Evolutionary conservation across 1,139 yeast genomes (phyloP).

Genomic region (Hemisphaericaspora xylofermentans): DNA sequence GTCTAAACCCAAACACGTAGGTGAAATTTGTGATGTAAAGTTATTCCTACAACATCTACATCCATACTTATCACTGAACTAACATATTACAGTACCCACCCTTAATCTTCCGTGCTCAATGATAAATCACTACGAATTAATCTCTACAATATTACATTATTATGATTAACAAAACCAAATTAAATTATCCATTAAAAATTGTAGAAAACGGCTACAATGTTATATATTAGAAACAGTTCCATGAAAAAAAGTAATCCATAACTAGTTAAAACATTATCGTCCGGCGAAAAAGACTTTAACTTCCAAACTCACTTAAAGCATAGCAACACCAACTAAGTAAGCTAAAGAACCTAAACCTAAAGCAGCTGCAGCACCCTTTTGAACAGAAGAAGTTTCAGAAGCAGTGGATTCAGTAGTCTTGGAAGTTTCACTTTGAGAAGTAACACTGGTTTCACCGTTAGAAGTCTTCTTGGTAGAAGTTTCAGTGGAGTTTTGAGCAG

Average conservation of each 20-base stretch:
- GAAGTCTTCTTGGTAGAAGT: background rate
- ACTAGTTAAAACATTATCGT: constrained; percentile 1
- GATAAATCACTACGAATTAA: no score
- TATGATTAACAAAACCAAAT: background rate
- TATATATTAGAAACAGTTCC: background rate
- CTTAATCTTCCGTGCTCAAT: no score
- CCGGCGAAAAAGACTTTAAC: constrained; percentile 1
- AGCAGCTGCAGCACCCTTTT: constrained; percentile 5
- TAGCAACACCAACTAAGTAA: constrained; percentile 4
- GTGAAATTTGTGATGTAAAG: no score
- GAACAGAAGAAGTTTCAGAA: constrained; percentile 2
- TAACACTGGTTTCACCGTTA: background rate
- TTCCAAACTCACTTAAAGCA: background rate
- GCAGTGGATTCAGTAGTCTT: background rate
- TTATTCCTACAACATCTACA: no score
- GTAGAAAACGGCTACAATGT: background rate
- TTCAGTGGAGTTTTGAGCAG: background rate
- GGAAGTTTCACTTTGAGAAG: background rate
- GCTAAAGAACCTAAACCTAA: constrained; percentile 5
- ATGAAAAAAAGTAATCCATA: background rate
- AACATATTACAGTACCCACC: no score
- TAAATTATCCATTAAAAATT: background rate
- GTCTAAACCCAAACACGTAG: no score
- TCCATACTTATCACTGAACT: no score
- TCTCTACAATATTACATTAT: no score